Evolutionary conservation across 164 flowering plant species (phyloP).

Genomic region (Vitis rotundifolia): DNA sequence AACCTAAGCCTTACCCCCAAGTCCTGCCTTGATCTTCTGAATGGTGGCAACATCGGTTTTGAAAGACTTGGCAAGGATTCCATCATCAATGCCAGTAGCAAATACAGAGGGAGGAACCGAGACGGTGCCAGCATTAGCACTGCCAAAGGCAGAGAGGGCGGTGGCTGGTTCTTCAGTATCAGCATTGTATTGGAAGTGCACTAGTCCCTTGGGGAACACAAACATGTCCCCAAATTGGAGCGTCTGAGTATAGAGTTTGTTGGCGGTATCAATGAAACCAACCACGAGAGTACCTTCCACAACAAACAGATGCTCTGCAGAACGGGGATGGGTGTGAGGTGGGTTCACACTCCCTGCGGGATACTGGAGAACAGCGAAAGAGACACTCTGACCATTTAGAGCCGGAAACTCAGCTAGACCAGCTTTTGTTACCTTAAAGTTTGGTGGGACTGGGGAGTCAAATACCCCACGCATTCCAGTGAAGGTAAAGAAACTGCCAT

Average conservation of each 20-base stretch:
- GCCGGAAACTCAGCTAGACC: slow-evolving; percentile 14
- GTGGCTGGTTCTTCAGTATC: slow-evolving; percentile 3
- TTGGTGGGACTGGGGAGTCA: not conserved
- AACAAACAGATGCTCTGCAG: slow-evolving; percentile 28
- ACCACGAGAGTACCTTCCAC: slow-evolving; percentile 24
- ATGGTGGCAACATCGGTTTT: slow-evolving; percentile 28
- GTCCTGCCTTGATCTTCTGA: slow-evolving; percentile 23
- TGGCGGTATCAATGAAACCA: slow-evolving; percentile 31
- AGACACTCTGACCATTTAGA: slow-evolving; percentile 19
- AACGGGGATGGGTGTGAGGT: slow-evolving; percentile 32
- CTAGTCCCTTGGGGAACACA: slow-evolving; percentile 31
- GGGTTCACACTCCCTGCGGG: slow-evolving; percentile 15
- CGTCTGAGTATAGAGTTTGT: slow-evolving; percentile 27
- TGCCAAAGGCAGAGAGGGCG: slow-evolving; percentile 35
- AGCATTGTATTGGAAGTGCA: slow-evolving; percentile 23
- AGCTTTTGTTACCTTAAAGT: slow-evolving; percentile 9
- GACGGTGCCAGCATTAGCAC: slow-evolving; percentile 29
- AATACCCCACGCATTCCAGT: slow-evolving; percentile 7
- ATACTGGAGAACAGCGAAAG: slow-evolving; percentile 9
- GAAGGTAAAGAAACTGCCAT: slow-evolving; percentile 19
- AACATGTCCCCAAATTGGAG: slow-evolving; percentile 32
- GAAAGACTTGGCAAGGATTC: slow-evolving; percentile 25
- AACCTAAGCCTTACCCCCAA: not conserved
- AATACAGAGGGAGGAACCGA: slow-evolving; percentile 20
- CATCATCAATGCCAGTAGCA: slow-evolving; percentile 18